phyloP scores from a whole-genome alignment of 192 early-diverging fungal species.

The Entrophospora sp. region DNA sequence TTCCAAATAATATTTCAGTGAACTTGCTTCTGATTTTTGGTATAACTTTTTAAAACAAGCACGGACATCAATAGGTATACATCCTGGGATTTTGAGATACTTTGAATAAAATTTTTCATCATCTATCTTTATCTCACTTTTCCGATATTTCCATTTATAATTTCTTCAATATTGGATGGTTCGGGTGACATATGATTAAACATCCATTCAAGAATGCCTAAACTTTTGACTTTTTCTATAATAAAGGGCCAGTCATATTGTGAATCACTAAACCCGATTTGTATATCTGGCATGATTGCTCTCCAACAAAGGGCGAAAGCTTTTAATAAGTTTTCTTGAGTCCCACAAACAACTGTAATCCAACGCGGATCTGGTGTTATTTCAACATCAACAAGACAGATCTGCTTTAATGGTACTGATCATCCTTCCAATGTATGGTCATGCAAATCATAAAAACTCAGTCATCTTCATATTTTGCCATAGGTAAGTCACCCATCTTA shows the following conservation, averaged over 20 bases:
- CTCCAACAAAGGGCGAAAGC: not conserved
- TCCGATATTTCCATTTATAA: too few species aligned
- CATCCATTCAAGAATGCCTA: not conserved
- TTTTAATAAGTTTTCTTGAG: conserved; percentile 3
- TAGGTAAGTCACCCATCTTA: not conserved
- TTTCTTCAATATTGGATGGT: too few species aligned
- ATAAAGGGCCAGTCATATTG: conserved; percentile 1
- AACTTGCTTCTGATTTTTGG: not conserved
- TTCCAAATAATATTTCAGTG: not conserved
- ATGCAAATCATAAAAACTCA: not conserved
- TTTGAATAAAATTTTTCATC: not conserved
- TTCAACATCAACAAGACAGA: not conserved
- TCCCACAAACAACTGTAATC: conserved; percentile 8
- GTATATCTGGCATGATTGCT: not conserved
- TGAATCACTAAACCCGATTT: not conserved
- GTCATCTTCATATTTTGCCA: not conserved
- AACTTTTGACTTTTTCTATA: not conserved
- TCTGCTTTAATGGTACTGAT: not conserved
- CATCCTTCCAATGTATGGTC: conserved; percentile 1
- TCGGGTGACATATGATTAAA: too few species aligned
- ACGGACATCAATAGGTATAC: too few species aligned
- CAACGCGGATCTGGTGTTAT: not conserved
- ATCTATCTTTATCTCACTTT: too few species aligned
- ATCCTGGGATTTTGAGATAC: conserved; percentile 1
- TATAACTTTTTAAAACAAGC: not conserved